A percentile compares a stretch with the other conserved stretches of the same genome.
These are phyloP conservation scores for Amanita fuliginea DNA, from an alignment of 768 basidiomycete species.

Conservation along the genomic window DNA sequence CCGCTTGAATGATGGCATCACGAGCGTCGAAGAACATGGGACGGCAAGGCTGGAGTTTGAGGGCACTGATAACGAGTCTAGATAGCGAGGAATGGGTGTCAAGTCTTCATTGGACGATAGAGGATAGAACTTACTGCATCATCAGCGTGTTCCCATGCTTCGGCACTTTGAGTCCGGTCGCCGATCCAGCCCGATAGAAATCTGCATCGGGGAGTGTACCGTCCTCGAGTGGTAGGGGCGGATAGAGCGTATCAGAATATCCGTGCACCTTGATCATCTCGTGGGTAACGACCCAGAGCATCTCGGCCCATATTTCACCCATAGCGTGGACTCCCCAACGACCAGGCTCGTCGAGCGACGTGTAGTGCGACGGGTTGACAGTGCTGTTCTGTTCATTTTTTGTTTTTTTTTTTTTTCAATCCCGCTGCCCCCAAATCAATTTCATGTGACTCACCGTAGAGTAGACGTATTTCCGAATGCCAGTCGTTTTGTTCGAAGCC, in stretches of 20 bases:
- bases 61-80: constrained; percentile 75
- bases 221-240: constrained; percentile 54
- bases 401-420: too few relatives aligned
- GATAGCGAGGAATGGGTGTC: background rate
- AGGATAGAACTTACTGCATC: constrained; percentile 37
- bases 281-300: constrained; percentile 74
- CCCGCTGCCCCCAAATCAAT: too few relatives aligned
- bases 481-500: constrained; percentile 69
- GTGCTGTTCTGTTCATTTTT: constrained; percentile 8
- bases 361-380: constrained; percentile 87
- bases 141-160: constrained; percentile 86
- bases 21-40: constrained; percentile 88
- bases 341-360: constrained; percentile 86
- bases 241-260: constrained; percentile 70
- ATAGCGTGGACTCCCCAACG: constrained; percentile 93
- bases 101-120: constrained; percentile 10
- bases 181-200: constrained; percentile 48
- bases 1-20: constrained; percentile 85
- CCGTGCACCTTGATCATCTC: constrained; percentile 74
- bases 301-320: constrained; percentile 93
- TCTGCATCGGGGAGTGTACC: constrained; percentile 57
- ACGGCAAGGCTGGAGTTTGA: constrained; percentile 93
- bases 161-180: constrained; percentile 51
- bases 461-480: constrained; percentile 87
- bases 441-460: constrained; percentile 26